phyloP scores from a whole-genome alignment of 176 grass and related monocot species.

The Oryza brachyantha region DNA sequence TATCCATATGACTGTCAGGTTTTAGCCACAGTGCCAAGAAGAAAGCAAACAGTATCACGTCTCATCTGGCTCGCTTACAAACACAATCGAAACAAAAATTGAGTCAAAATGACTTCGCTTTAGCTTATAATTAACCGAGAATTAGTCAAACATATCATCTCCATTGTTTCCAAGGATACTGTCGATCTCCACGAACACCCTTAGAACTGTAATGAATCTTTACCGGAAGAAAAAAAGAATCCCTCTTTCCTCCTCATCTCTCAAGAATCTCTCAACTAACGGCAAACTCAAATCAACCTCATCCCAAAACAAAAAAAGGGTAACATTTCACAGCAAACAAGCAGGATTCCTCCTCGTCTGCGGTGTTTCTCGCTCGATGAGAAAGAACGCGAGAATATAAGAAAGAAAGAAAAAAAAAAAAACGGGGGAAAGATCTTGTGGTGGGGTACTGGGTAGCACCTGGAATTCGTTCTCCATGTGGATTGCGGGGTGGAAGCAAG shows the following conservation, averaged over 20 bases:
- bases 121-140: neutral
- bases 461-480: slow-evolving; percentile 43
- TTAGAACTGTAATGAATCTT: neutral
- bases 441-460: slow-evolving; percentile 3
- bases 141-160: neutral
- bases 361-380: neutral
- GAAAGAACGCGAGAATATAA: neutral
- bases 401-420: neutral
- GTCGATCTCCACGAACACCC: neutral
- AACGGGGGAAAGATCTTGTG: neutral
- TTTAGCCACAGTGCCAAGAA: too few relatives aligned
- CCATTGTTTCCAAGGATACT: neutral
- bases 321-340: neutral
- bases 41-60: too few relatives aligned
- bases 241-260: too few relatives aligned
- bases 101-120: neutral
- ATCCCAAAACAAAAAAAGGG: too few relatives aligned
- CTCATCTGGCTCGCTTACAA: too few relatives aligned
- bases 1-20: too few relatives aligned
- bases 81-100: too few relatives aligned
- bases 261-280: neutral
- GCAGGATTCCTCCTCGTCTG: neutral
- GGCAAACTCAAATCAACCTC: neutral
- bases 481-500: too few relatives aligned
- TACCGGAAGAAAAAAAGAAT: neutral